phyloP scores from a whole-genome alignment of 1,139 yeast genomes.

The Saccharomyces hybrid region DNA sequence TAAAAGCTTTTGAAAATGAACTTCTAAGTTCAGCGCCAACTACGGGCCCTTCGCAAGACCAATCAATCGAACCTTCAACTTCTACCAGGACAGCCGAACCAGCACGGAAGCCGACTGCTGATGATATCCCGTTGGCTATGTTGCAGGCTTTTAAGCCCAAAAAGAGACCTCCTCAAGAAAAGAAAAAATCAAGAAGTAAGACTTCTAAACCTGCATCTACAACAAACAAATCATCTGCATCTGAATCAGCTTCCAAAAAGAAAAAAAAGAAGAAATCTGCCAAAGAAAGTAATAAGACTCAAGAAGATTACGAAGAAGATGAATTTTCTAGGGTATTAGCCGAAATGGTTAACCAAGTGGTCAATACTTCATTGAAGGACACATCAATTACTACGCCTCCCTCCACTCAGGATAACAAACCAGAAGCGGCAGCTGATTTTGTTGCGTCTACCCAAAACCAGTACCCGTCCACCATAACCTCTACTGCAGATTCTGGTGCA shows the following conservation, averaged over 20 bases:
- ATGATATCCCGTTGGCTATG: background rate
- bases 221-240: background rate
- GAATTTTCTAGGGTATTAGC: constrained; percentile 30
- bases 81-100: background rate
- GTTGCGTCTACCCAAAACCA: background rate
- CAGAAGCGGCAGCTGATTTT: background rate
- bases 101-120: background rate
- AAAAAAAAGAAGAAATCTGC: constrained; percentile 19
- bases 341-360: constrained; percentile 32
- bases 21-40: constrained; percentile 17
- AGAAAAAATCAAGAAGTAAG: constrained; percentile 6
- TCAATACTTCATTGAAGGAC: constrained; percentile 24
- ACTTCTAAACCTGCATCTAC: background rate
- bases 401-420: background rate
- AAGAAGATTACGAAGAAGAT: constrained; percentile 17
- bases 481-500: background rate
- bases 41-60: constrained; percentile 5
- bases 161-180: background rate
- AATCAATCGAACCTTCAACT: constrained; percentile 3
- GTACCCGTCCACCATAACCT: background rate
- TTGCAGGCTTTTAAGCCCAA: background rate
- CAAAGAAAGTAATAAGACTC: constrained; percentile 6
- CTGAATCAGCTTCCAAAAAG: constrained; percentile 7
- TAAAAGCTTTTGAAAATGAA: constrained; percentile 30
- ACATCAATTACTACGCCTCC: background rate